Percentiles rank a stretch among this genome's conserved stretches.
Evolutionary conservation across 305 asterid genomes (phyloP).

Genomic region (Plantago rigida): DNA sequence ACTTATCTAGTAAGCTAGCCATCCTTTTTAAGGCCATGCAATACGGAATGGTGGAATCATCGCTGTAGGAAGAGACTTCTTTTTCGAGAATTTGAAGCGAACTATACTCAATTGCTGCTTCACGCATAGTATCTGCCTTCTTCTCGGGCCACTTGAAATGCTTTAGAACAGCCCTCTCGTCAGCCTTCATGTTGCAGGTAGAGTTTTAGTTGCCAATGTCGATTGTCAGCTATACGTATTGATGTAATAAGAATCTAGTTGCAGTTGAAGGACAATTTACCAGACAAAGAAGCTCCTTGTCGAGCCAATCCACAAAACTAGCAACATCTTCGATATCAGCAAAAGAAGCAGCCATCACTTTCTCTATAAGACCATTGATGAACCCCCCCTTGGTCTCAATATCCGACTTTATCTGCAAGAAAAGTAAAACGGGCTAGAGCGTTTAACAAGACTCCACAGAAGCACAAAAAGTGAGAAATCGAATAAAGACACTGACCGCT

Average conservation of each 20-base stretch:
- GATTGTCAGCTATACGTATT: neutral
- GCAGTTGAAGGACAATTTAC: neutral
- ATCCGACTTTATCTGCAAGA: conserved; percentile 12
- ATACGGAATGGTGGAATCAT: conserved; percentile 6
- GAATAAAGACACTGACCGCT: neutral
- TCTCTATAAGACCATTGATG: conserved; percentile 12
- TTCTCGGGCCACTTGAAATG: conserved; percentile 16
- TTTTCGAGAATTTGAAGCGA: conserved; percentile 9
- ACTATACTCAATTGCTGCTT: conserved; percentile 17
- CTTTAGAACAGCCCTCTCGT: conserved; percentile 14
- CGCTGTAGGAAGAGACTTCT: conserved; percentile 15
- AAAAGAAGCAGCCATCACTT: conserved; percentile 9
- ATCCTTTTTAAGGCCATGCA: conserved; percentile 15
- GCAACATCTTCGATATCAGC: conserved; percentile 17
- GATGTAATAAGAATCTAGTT: neutral
- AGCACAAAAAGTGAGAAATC: neutral
- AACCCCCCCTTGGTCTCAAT: conserved; percentile 19
- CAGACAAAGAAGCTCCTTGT: conserved; percentile 14
- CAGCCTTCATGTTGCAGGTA: conserved; percentile 3
- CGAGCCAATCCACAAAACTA: conserved; percentile 13
- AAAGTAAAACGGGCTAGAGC: neutral
- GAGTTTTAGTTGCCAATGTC: neutral
- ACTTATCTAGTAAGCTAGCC: conserved; percentile 17
- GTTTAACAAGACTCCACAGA: neutral
- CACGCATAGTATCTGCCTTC: conserved; percentile 19